Base-by-base conservation (phyloP, 495 filamentous ascomycete genomes). In the Trichoderma orchidacearum region DNA sequence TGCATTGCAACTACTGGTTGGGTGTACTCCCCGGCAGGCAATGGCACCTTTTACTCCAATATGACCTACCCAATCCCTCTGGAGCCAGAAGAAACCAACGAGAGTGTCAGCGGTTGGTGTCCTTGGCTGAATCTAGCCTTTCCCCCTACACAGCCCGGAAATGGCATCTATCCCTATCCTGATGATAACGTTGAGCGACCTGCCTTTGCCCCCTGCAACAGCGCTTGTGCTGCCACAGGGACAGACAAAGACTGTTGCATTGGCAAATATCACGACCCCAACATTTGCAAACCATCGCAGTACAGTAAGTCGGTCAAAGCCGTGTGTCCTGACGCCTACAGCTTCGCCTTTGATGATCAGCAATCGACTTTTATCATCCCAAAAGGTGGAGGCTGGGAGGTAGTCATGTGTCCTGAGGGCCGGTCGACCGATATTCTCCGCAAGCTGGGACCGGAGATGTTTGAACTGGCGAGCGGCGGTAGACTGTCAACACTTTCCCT, bases 251-350 rank as follows among this genome's bases (percentile, higher is more conserved):
- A 89, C 63, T 92, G 87, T 70, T 92, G 87, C 68, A 83, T 78
- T 3, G 86, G 84, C 9, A 53, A 70, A 1, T 85, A 80, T 68
- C 66, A 80, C 57, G 69, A 71, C 29, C 80, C 83, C 4, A 64
- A 70, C 34, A 68, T 65, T 11, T 91, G 87, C 70, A 61, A 68
- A 59, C 83, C 85, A 6, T 77, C 75, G 48, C 57, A 75, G 23
- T 92, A 89, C 64, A 80, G 78, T 55, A 74, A 65, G 56, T 64
- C 70, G 18, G 85, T 84, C 30, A 92, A 92, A 74, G 68, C 58
- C 17, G 77, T 90, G 15, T 92, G 87, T 66, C 87, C 87, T 2
- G 87, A 92, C 68, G 87, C 87, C 17, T 92, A 91, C 66, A 86
- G 82, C 63, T 92, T 78, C 63, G 85, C 87, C 9, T 91, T 80